phyloP scores from a whole-genome alignment of 352 stramenopile genomes.

The Ophiocytium majus region DNA sequence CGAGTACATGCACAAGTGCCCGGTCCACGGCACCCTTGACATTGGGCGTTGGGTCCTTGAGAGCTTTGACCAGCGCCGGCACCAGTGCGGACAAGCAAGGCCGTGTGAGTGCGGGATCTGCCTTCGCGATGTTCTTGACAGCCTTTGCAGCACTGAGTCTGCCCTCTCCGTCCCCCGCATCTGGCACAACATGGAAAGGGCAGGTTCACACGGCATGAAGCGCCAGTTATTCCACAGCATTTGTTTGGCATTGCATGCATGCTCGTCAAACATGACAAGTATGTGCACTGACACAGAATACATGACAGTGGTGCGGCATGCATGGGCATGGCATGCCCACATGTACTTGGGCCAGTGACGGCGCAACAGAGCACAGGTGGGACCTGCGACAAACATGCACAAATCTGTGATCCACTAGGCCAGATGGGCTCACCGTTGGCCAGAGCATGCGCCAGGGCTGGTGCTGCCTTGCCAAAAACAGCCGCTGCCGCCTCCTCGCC shows the following conservation, averaged over 20 bases:
- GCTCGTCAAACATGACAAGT: neutral
- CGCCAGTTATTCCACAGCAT: neutral
- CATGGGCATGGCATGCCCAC: neutral
- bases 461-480: neutral
- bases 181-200: neutral
- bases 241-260: neutral
- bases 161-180: neutral
- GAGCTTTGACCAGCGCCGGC: slow-evolving; percentile 12
- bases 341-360: neutral
- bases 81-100: neutral
- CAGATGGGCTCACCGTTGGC: no score
- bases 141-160: neutral
- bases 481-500: neutral
- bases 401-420: neutral
- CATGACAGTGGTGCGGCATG: neutral
- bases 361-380: neutral
- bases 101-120: neutral
- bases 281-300: neutral
- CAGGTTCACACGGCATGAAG: neutral
- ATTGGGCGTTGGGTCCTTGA: neutral
- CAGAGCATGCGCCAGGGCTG: neutral
- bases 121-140: neutral
- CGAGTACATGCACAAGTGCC: neutral
- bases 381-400: neutral
- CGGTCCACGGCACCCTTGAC: slow-evolving; percentile 1